Conservation (phyloP, 441 rosid genomes). For the Euphorbia corollata region DNA sequence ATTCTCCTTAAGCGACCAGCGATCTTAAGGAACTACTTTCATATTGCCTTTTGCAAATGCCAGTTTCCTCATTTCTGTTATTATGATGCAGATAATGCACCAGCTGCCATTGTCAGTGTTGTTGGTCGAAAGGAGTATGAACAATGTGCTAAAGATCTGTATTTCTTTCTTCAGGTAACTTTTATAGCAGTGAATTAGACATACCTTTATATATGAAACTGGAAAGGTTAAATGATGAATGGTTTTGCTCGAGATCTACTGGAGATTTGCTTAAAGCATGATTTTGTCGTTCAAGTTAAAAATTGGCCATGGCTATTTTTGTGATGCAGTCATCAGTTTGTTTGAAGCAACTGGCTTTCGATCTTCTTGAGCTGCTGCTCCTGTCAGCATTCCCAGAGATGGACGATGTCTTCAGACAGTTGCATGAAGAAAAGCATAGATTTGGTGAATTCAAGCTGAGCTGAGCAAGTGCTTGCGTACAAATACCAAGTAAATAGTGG, state of each 20-base stretch:
- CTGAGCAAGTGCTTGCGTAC: constrained; percentile 11
- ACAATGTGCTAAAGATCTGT: constrained; percentile 85
- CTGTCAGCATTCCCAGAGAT: constrained; percentile 77
- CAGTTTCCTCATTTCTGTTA: constrained; percentile 7
- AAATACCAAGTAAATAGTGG: constrained; percentile 7
- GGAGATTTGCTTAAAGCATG: neutral
- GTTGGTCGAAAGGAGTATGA: constrained; percentile 92
- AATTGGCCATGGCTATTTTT: constrained; percentile 2
- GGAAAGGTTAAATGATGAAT: neutral
- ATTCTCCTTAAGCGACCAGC: neutral
- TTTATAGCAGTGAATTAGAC: neutral
- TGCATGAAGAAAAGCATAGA: constrained; percentile 59
- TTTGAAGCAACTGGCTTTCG: constrained; percentile 66
- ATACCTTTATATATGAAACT: neutral
- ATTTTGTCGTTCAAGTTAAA: neutral
- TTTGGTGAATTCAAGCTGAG: constrained; percentile 55
- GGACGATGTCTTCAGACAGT: constrained; percentile 50
- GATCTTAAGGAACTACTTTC: neutral
- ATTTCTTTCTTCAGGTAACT: constrained; percentile 89
- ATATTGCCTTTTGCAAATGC: neutral
- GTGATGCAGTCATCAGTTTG: constrained; percentile 67
- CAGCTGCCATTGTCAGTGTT: constrained; percentile 71
- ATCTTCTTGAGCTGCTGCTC: constrained; percentile 75
- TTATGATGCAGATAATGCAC: constrained; percentile 67
- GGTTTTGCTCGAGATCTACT: neutral